These are phyloP conservation scores for Fusarium drepaniforme DNA, from an alignment of 2,329 filamentous ascomycete species.

Conservation along the genomic window DNA sequence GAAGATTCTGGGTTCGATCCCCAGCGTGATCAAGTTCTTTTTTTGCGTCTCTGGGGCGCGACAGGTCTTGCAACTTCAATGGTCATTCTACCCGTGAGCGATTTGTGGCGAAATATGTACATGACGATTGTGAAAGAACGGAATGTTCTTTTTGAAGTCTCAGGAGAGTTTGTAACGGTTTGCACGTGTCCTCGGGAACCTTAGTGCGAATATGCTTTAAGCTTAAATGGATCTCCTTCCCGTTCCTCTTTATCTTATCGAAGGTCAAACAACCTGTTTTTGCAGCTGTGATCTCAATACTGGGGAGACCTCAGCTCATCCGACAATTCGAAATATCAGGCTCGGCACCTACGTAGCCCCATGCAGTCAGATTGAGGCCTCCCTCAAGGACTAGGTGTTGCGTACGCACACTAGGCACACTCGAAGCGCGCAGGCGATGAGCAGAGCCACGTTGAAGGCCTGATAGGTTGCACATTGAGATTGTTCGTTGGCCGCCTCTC, in stretches of 20 bases:
- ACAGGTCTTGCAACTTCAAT: not conserved
- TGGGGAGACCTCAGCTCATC: not conserved
- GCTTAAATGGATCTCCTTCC: not conserved
- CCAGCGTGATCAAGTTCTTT: conserved; percentile 33
- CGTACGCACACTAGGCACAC: not conserved
- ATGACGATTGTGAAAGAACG: no score
- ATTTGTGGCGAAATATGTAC: not conserved
- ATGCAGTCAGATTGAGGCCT: not conserved
- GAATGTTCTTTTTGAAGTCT: not conserved
- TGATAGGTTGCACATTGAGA: not conserved
- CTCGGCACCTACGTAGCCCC: not conserved
- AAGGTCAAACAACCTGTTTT: not conserved
- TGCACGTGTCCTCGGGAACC: not conserved
- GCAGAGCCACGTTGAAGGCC: not conserved
- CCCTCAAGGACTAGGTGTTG: not conserved
- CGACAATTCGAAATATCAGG: not conserved
- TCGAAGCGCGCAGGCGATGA: not conserved
- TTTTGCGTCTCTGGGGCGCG: not conserved
- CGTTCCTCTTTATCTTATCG: not conserved
- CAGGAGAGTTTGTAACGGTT: not conserved
- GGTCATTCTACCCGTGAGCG: not conserved
- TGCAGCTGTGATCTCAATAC: not conserved
- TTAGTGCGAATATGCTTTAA: not conserved
- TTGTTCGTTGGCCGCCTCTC: rapidly evolving
- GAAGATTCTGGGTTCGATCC: conserved; percentile 50